phyloP scores from a whole-genome alignment of 1,284 basidiomycete species.

The Exsudoporus floridanus region DNA sequence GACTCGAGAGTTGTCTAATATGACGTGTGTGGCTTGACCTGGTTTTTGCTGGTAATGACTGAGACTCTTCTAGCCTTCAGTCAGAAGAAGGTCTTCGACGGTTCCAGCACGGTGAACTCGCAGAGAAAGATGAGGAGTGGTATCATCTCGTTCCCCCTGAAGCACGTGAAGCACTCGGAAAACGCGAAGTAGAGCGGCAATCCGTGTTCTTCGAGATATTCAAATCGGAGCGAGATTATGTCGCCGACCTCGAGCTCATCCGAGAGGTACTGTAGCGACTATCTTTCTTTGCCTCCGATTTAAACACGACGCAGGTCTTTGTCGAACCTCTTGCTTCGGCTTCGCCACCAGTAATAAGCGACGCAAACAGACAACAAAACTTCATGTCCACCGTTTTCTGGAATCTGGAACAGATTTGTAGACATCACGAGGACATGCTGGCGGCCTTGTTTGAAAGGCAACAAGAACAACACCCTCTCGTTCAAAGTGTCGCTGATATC shows the following conservation, averaged over 20 bases:
- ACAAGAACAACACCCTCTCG: conserved; percentile 74
- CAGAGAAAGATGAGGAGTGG: conserved; percentile 72
- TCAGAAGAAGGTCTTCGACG: conserved; percentile 62
- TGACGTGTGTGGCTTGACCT: conserved; percentile 48
- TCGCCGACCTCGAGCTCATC: conserved; percentile 67
- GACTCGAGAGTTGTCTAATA: conserved; percentile 50
- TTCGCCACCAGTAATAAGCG: conserved; percentile 55
- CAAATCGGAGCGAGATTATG: conserved; percentile 80
- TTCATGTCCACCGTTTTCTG: conserved; percentile 77
- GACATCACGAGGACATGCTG: conserved; percentile 67
- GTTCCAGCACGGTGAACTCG: conserved; percentile 63
- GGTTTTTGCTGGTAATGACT: conserved; percentile 18
- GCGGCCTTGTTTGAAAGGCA: conserved; percentile 68
- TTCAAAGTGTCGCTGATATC: conserved; percentile 76
- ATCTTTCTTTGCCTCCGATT: conserved; percentile 1
- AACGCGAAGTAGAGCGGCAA: conserved; percentile 74
- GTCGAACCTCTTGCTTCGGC: conserved; percentile 58
- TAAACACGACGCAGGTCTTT: conserved; percentile 51
- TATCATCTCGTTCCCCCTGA: conserved; percentile 67
- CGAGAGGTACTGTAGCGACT: conserved; percentile 48
- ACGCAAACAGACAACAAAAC: conserved; percentile 45
- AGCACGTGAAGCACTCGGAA: conserved; percentile 65
- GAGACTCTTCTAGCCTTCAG: conserved; percentile 42
- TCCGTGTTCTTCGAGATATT: conserved; percentile 81
- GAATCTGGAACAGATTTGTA: conserved; percentile 63